phyloP scores from a whole-genome alignment of 1,284 basidiomycete species.

The Cutaneotrichosporon spelunceum region DNA sequence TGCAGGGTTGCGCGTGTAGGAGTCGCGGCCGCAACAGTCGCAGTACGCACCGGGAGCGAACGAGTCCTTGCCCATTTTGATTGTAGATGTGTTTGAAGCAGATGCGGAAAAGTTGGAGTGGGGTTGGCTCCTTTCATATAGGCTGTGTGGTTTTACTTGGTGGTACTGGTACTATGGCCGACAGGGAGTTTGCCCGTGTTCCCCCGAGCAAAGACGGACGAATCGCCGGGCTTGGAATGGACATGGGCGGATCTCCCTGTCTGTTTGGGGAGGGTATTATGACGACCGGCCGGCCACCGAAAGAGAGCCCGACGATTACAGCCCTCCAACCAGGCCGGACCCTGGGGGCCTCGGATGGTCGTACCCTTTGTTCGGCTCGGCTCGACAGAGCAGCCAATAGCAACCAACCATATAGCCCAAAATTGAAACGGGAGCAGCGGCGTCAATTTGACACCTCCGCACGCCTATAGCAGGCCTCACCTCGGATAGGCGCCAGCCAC shows the following conservation, averaged over 20 bases:
- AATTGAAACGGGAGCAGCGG: not conserved
- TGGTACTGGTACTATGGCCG: no score
- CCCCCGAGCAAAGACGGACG: constrained; percentile 7
- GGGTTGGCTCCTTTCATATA: constrained; percentile 3
- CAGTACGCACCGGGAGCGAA: constrained; percentile 22
- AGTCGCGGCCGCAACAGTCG: no score
- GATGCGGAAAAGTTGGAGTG: constrained; percentile 3
- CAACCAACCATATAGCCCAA: not conserved
- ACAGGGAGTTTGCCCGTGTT: constrained; percentile 6
- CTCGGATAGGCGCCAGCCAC: not conserved
- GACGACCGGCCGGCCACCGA: no score
- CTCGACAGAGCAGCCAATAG: not conserved
- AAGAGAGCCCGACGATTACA: no score
- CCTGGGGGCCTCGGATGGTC: not conserved
- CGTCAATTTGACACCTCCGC: not conserved
- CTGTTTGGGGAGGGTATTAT: no score
- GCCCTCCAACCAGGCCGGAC: not conserved
- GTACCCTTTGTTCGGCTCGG: not conserved
- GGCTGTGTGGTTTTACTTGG: not conserved
- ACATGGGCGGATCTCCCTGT: constrained; percentile 1
- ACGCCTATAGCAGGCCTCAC: not conserved
- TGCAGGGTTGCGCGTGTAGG: not conserved
- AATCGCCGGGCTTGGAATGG: not conserved
- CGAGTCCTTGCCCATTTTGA: constrained; percentile 22
- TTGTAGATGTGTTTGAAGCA: constrained; percentile 1